Base-by-base conservation (phyloP, 139 green algal genomes). In the Chlorella sp. region DNA sequence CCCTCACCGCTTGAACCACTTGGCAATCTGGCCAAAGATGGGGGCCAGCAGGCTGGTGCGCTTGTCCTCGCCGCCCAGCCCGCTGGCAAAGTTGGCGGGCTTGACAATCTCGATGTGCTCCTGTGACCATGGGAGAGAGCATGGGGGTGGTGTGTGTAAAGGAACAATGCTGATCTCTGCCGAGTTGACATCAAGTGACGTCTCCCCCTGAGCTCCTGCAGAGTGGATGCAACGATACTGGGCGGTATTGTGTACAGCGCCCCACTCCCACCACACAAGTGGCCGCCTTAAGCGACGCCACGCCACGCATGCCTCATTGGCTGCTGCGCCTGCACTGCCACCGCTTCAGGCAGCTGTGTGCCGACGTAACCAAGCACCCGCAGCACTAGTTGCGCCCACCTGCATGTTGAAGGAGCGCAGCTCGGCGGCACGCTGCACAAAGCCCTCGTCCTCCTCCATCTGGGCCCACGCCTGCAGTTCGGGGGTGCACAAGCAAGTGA, bases 391-490 rank as follows among this genome's bases (percentile, higher is more conserved):
- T 62, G 30, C 44, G 38, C 64, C 64, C 47, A 82, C 74, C 87
- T 96, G 89, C 74, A 93, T 86, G 73, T 67, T 91, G 73, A 91
- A 93, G 57, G 57, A 90, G 65, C 97, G 92, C 83, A 99, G 93
- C 87, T 99, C 97, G 30, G 95, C 87, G 41, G 94, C 97, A 15
- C 94, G 90, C 72, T 95, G 83, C 3, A 94, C 36, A 47, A 92
- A 86, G n/a, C 95, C 97, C 47, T 92, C 56, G 23, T 92, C 82
- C 81, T 97, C 93, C 91, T 99, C 97, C 95, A 99, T 95, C 25
- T 82, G 32, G 2, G 97, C 94, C 97, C 97, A 99, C 4, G 94
- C 91, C 57, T 91, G 88, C 82, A 70, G n/a, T n/a, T n/a, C n/a
- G n/a, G 51, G 2, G 4, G n/a, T 60, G 13, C 44, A 51, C 44